Evolutionary conservation across 176 grass and related monocot species (phyloP), one percentile per base, ranked within the genome.

Genomic region (Eleusine indica): DNA sequence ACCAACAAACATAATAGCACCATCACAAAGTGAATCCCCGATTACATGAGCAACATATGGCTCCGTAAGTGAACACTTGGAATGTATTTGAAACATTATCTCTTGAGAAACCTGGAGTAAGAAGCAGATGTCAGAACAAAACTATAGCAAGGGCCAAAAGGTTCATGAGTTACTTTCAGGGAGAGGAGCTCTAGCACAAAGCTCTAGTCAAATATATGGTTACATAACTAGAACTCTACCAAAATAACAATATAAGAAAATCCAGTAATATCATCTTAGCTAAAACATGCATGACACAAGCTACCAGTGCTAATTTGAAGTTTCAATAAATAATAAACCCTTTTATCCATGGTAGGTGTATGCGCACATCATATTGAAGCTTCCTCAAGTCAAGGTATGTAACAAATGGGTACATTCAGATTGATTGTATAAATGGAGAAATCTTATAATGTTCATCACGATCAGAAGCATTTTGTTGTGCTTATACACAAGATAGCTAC

Each of bases 21-120:
- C 85, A 74, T 69, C 74, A 75, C 81, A 68, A 88, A 98, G 92
- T 88, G 68, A 80, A 66, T 98, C 88, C 48, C 84, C 84, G 25
- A 98, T 86, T 68, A 77, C 73, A 90, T 86, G 86, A 61, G 91
- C 95, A 86, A 98, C 88, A 80, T 95, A 91, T 91, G 92, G 95
- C 61, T 98, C 95, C 70, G 92, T 98, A 78, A 98, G 82, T 13
- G 84, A 90, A 62, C 56, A 74, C 30, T 95, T 89, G 54, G 87
- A 93, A 60, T 93, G 44, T 64, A 95, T 85, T 70, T 91, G 92
- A 93, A 91, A 92, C 82, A 67, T 62, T 86, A 98, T 95, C 61
- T 93, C 95, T 88, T 81, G 84, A 47, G 58, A 84, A 85, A 98
- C 91, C 95, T 97, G 73, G 78, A 83, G 78, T 53, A 47, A 53